Percentiles rank a stretch among this genome's conserved stretches.
Conservation (phyloP, 2,329 filamentous ascomycete species). For the Aspergillus niger region DNA sequence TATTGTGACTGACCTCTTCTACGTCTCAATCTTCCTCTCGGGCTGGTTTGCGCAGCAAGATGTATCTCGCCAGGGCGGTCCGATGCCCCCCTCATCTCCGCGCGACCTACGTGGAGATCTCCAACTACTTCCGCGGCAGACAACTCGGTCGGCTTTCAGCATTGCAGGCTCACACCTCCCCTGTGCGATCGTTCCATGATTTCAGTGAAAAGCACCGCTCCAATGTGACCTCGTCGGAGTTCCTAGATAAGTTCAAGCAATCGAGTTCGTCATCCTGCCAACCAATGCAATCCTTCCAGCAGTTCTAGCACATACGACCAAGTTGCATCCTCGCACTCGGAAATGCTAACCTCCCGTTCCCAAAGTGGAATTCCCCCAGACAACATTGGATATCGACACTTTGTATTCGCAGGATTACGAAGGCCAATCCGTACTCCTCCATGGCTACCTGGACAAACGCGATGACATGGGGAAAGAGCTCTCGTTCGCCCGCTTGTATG, state of each 20-base stretch:
- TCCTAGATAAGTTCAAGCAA: slow-evolving; percentile 49
- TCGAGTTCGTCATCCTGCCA: slow-evolving; percentile 42
- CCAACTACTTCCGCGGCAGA: slow-evolving; percentile 36
- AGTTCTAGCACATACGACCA: background rate
- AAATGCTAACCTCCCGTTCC: slow-evolving; percentile 12
- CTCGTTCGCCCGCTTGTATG: slow-evolving; percentile 66
- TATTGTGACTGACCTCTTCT: background rate
- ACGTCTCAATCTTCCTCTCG: background rate
- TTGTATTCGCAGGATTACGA: slow-evolving; percentile 34
- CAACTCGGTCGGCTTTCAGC: slow-evolving; percentile 12
- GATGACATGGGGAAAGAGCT: slow-evolving; percentile 69
- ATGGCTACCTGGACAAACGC: slow-evolving; percentile 72
- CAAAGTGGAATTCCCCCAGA: slow-evolving; percentile 50
- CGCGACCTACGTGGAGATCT: slow-evolving; percentile 42
- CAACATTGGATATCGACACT: slow-evolving; percentile 44
- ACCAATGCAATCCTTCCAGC: background rate
- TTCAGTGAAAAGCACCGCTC: slow-evolving; percentile 23
- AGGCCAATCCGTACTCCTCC: slow-evolving; percentile 54
- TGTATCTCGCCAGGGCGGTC: slow-evolving; percentile 28
- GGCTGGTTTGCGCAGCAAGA: slow-evolving; percentile 8
- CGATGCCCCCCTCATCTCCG: slow-evolving; percentile 31
- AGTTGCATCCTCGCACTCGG: background rate
- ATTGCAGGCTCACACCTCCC: slow-evolving; percentile 8
- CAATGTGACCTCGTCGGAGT: slow-evolving; percentile 22
- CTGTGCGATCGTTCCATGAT: slow-evolving; percentile 26